Base-by-base conservation (phyloP, 2,329 filamentous ascomycete genomes). In the Fusarium poae region DNA sequence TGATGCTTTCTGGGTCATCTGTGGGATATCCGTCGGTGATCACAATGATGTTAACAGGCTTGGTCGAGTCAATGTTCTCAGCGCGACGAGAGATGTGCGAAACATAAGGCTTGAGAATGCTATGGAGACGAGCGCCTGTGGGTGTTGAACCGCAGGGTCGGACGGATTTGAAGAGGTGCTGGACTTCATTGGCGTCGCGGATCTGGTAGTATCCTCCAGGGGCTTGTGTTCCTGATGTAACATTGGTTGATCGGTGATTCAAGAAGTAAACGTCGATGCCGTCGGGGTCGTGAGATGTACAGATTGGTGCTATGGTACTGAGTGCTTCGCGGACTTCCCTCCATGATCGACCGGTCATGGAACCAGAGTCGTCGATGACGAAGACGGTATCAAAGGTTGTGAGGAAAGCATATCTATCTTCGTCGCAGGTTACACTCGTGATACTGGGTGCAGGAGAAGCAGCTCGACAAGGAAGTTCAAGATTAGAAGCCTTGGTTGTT, bases 181-280 rank as follows among this genome's bases (percentile, higher is more conserved):
- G 82, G 6, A 97, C 89, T 1, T 84, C 82, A 0, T 74, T 77
- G 0, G 88, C 80, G 2, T 83, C 82, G 0, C 78, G 87, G 67
- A 97, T 84, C 62, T 91, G 88, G 70, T 83, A 83, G 80, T 92
- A 94, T 6, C 87, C 87, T 1, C 83, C 80, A 0, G 80, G 78
- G 2, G 82, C 79, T 53, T 82, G 79, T 21, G 77, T 77, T 12
- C 75, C 62, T 2, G 65, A 72, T n/a, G 83, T 81, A 0, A 64
- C 60, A 27, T 80, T 74, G 8, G 62, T 77, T 65, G 81, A 83
- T 37, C 77, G 75, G 76, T 91, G 86, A 80, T 98, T 97, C 37
- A 98, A 83, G 79, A 98, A 98, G 84, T 92, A 94, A 67, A 98
- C 83, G 76, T 98, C 95, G 71, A 98, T 89, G 23, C 95, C 95